Base-by-base conservation (phyloP, 2,329 filamentous ascomycete species). In the Trichophyton verrucosum region DNA sequence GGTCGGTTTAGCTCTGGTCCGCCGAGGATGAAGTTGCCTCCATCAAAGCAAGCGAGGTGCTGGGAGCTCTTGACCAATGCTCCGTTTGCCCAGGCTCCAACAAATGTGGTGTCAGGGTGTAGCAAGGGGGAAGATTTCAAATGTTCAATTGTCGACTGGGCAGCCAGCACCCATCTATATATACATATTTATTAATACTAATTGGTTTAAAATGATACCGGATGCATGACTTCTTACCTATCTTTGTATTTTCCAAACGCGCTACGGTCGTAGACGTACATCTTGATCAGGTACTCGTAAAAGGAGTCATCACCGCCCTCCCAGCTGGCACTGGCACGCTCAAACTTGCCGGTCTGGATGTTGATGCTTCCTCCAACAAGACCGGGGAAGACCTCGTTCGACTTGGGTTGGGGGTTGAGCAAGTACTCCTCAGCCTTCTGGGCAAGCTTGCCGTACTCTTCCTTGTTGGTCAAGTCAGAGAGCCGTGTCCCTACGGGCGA, bases 201-300 rank as follows among this genome's bases (percentile, higher is more conserved):
- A 5, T 55, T 5, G 27, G 30, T 15, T 8, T 38, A 2, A 13
- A 47, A 11, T 33, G 15, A 51, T 51, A 24, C 27, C 8, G 51
- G 30, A 15, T 36, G n/a, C 30, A 38, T 22, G 5, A 57, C 30
- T 30, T 46, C 58, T 57, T 42, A 66, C 65, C 65, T 65, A 64
- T 91, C 86, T 67, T 80, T 84, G 75, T 92, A 90, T 2, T 72
- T 64, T 1, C 68, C 73, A 67, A 88, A 95, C 2, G 83, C 79
- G 4, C 71, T 66, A 0, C 83, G 78, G 69, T 92, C 86, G 71
- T 95, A 95, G 60, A 92, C 73, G 68, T 86, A 95, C 88, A 94
- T 92, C 77, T 95, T 95, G 72, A 95, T 86, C 36, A 95, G 81
- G 68, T 95, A 95, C 74, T 95, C 89, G 75, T 95, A 95, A 75